phyloP scores from a whole-genome alignment of 169 alveolate species.

The Plasmodium sp. region DNA sequence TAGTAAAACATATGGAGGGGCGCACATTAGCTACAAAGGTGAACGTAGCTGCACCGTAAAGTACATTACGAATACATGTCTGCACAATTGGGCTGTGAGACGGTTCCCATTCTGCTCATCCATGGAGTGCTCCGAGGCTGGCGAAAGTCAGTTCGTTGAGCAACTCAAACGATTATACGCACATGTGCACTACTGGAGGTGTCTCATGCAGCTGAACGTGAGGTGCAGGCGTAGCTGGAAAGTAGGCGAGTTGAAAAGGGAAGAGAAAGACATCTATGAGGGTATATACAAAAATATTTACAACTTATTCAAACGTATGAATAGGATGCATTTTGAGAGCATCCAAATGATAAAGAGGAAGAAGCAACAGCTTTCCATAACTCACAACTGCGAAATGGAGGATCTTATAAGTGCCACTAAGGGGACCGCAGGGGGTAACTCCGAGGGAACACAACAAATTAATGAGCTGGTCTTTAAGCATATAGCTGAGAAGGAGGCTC shows the following conservation, averaged over 20 bases:
- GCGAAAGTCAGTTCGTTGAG: constrained; percentile 7
- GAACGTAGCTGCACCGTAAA: not conserved
- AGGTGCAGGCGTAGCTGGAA: constrained; percentile 2
- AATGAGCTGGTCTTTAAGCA: constrained; percentile 65
- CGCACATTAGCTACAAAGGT: not conserved
- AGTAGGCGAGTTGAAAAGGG: not conserved
- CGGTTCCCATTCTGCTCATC: not conserved
- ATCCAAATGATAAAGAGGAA: constrained; percentile 13
- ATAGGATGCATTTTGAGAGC: constrained; percentile 17
- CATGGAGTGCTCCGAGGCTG: not conserved
- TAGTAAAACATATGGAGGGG: not conserved
- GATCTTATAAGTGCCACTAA: constrained; percentile 46
- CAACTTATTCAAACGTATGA: constrained; percentile 31
- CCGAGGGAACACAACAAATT: not conserved
- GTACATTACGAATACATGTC: not conserved
- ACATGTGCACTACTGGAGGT: constrained; percentile 49
- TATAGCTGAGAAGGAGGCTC: constrained; percentile 68
- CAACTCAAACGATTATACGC: constrained; percentile 19
- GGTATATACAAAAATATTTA: constrained; percentile 49
- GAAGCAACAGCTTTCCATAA: constrained; percentile 53
- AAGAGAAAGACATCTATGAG: not conserved
- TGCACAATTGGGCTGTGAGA: not conserved
- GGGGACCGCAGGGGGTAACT: constrained; percentile 3
- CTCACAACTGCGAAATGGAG: constrained; percentile 72
- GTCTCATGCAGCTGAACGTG: constrained; percentile 10